A percentile compares a stretch with the other conserved stretches of the same genome.
phyloP scores from a whole-genome alignment of 2,329 filamentous ascomycete genomes.

The Aspergillus glaucus region DNA sequence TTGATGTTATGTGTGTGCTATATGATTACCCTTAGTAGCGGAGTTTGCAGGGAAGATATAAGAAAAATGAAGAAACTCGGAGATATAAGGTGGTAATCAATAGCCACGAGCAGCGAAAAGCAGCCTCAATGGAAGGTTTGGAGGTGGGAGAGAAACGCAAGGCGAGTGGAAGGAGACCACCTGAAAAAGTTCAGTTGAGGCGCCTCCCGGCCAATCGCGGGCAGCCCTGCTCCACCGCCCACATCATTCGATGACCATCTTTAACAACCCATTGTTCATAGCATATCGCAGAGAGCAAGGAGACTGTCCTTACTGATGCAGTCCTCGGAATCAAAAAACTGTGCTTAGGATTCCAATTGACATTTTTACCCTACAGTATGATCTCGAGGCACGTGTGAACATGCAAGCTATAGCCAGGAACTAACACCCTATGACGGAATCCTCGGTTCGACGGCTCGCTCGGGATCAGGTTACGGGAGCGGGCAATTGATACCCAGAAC shows the following conservation, averaged over 20 bases:
- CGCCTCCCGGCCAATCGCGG: constrained; percentile 12
- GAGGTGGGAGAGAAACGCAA: neutral
- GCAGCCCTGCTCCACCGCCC: constrained; percentile 15
- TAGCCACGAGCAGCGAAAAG: neutral
- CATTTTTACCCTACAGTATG: neutral
- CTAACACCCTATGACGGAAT: constrained; percentile 14
- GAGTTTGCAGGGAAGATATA: constrained; percentile 8
- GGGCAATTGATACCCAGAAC: neutral
- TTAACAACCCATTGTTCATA: too few relatives aligned
- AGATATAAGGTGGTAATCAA: neutral
- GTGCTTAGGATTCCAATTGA: neutral
- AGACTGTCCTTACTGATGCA: too few relatives aligned
- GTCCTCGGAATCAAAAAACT: too few relatives aligned
- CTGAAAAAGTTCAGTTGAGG: constrained; percentile 25
- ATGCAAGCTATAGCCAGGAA: neutral
- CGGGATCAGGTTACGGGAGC: too few relatives aligned
- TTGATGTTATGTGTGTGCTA: neutral
- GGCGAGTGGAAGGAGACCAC: constrained; percentile 6
- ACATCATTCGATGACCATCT: constrained; percentile 3
- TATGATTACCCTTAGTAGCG: neutral
- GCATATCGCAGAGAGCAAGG: constrained; percentile 3
- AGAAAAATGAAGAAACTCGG: neutral
- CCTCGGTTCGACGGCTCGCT: neutral
- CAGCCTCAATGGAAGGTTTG: neutral
- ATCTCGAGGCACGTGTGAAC: too few relatives aligned